Conservation (phyloP, 345 rosid genomes). For the Pistacia atlantica region DNA sequence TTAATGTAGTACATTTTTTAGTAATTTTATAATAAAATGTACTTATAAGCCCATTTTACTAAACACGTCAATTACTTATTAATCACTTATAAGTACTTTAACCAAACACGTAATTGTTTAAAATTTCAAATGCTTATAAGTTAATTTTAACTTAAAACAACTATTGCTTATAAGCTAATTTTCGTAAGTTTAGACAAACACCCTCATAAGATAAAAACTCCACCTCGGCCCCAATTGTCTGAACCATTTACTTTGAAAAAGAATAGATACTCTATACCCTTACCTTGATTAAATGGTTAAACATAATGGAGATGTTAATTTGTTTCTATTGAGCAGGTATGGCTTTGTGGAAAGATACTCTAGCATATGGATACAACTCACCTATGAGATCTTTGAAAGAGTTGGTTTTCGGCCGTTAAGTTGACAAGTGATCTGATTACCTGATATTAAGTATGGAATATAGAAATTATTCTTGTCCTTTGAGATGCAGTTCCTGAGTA, state of each 20-base stretch:
- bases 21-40: no score
- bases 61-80: no score
- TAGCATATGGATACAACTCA: slow-evolving; percentile 60
- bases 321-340: slow-evolving; percentile 43
- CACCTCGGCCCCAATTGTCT: no score
- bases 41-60: no score
- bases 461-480: background rate
- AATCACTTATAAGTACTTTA: no score
- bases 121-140: no score
- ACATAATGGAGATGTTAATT: slow-evolving; percentile 4
- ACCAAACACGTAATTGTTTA: no score
- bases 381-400: slow-evolving; percentile 70
- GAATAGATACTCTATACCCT: slow-evolving; percentile 57
- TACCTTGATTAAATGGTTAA: background rate
- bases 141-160: no score
- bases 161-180: no score
- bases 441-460: slow-evolving; percentile 1
- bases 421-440: background rate
- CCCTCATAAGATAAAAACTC: background rate
- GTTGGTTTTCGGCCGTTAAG: slow-evolving; percentile 55
- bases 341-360: slow-evolving; percentile 74
- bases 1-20: no score
- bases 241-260: no score
- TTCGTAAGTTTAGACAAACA: no score
- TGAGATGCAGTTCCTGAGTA: background rate